phyloP scores from a whole-genome alignment of 495 filamentous ascomycete genomes.

The Aspergillus sclerotioniger region DNA sequence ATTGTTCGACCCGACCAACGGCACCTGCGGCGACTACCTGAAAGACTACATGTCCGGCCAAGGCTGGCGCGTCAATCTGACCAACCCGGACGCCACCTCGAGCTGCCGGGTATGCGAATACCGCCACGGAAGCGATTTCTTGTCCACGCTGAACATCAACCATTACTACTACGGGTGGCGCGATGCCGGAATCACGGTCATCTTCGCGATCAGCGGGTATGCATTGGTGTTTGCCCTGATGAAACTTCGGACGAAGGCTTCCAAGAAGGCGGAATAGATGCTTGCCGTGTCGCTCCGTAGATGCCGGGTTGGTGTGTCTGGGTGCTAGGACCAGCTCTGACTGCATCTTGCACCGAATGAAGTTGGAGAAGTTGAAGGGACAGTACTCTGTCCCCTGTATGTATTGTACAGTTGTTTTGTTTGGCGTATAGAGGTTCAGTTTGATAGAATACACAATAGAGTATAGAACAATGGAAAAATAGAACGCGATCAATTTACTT shows the following conservation, averaged over 20 bases:
- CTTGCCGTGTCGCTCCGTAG: neutral
- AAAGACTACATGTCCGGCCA: conserved; percentile 36
- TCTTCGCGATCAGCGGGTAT: conserved; percentile 41
- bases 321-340: no score
- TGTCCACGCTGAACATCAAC: conserved; percentile 35
- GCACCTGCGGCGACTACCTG: conserved; percentile 56
- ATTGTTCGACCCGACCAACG: conserved; percentile 49
- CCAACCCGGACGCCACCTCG: conserved; percentile 47
- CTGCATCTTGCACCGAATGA: neutral
- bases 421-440: neutral
- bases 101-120: conserved; percentile 59
- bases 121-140: conserved; percentile 31
- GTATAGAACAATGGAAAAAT: no score
- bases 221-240: conserved; percentile 44
- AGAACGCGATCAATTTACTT: no score
- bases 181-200: conserved; percentile 37
- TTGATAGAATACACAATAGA: neutral
- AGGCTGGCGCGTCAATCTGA: conserved; percentile 48
- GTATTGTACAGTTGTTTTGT: neutral
- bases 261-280: conserved; percentile 18
- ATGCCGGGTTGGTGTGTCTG: no score
- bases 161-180: conserved; percentile 39
- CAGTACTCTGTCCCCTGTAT: neutral
- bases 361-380: no score
- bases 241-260: conserved; percentile 31